Evolutionary conservation across 345 rosid genomes (phyloP).

Genomic region (Rhodomyrtus tomentosa): DNA sequence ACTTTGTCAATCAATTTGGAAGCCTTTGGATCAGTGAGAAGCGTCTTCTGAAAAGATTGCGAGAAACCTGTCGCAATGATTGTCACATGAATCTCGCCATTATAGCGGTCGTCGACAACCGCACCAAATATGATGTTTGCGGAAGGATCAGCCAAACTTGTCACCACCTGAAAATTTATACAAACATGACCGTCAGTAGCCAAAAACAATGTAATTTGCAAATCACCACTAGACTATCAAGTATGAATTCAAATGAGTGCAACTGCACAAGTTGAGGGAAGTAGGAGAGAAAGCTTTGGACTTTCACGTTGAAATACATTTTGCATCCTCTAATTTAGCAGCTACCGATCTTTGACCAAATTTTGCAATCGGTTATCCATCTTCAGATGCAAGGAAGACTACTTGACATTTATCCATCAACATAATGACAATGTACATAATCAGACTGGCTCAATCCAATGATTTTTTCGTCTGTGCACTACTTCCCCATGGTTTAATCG

Average conservation of each 20-base stretch:
- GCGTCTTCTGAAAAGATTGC: conserved; percentile 81
- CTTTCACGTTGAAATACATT: not conserved
- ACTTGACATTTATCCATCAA: not conserved
- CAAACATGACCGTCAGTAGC: not conserved
- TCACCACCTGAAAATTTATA: conserved; percentile 56
- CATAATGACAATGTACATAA: not conserved
- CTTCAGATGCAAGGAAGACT: not conserved
- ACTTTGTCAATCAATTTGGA: conserved; percentile 46
- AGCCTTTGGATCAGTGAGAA: conserved; percentile 67
- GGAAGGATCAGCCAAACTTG: conserved; percentile 95
- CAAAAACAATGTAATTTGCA: not conserved
- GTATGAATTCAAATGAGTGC: not conserved
- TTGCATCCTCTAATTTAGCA: not conserved
- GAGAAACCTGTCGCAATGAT: conserved; percentile 97
- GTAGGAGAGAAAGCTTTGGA: not conserved
- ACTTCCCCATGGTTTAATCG: not conserved
- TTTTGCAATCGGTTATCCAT: not conserved
- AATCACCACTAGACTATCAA: not conserved
- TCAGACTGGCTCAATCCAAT: not conserved
- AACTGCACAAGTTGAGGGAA: not conserved
- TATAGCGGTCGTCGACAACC: conserved; percentile 91
- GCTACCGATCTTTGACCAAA: not conserved
- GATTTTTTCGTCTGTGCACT: not conserved
- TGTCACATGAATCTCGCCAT: conserved; percentile 92
- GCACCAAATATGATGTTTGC: conserved; percentile 99